phyloP scores from a whole-genome alignment of 2,329 filamentous ascomycete genomes.

The Myotisia sp. region DNA sequence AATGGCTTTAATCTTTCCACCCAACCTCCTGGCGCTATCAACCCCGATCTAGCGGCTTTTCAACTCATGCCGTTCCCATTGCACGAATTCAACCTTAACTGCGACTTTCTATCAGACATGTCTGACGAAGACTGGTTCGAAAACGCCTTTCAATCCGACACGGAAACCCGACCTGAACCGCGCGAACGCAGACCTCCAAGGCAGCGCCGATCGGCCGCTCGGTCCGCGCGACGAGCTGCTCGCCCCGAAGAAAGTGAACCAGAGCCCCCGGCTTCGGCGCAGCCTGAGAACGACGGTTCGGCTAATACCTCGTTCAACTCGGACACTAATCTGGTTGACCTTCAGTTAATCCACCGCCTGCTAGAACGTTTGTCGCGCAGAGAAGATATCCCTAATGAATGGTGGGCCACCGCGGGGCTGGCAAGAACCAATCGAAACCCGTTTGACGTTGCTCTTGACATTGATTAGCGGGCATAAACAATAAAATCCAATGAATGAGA shows the following conservation, averaged over 20 bases:
- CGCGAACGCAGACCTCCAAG: no score
- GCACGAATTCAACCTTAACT: constrained; percentile 23
- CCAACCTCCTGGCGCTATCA: no score
- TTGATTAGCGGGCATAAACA: no score
- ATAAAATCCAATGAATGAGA: no score
- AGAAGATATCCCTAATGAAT: constrained; percentile 67
- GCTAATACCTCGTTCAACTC: constrained; percentile 10
- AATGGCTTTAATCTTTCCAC: no score
- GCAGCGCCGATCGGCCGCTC: no score
- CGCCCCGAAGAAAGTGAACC: constrained; percentile 11
- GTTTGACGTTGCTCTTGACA: no score
- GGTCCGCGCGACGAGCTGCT: no score
- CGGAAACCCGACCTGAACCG: constrained; percentile 4
- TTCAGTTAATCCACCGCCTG: constrained; percentile 57
- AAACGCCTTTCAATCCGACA: no score
- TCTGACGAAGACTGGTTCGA: constrained; percentile 1
- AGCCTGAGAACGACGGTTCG: constrained; percentile 12
- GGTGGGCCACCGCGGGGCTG: constrained; percentile 61
- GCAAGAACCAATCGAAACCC: constrained; percentile 38
- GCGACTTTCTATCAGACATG: constrained; percentile 23
- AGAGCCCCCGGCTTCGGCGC: constrained; percentile 19
- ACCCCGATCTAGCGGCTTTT: no score
- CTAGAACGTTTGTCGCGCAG: constrained; percentile 54
- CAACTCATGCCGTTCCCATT: no score
- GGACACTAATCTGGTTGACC: constrained; percentile 21